These are phyloP conservation scores for Ustilago esculenta DNA, from an alignment of 1,284 basidiomycete species.

Conservation along the genomic window DNA sequence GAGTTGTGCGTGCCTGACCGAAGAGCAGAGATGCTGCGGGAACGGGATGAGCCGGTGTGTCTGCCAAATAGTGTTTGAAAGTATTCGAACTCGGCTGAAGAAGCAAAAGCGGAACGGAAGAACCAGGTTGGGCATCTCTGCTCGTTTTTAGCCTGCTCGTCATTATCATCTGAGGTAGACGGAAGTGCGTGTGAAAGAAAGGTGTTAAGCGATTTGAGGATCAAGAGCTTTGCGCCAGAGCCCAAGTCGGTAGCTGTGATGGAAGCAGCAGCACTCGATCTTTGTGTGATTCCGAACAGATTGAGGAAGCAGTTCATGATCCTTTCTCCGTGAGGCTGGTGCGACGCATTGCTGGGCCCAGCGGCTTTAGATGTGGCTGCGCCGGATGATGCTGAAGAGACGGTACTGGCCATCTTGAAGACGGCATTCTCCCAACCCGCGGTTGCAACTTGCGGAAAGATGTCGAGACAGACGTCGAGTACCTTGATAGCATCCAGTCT, in stretches of 20 bases:
- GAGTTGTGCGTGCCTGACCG: not conserved
- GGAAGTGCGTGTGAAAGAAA: slow-evolving; percentile 33
- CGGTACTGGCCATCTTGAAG: slow-evolving; percentile 18
- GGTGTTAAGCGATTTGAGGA: slow-evolving; percentile 29
- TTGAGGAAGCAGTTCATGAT: slow-evolving; percentile 58
- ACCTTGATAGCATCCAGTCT: slow-evolving; percentile 87
- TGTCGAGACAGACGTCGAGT: slow-evolving; percentile 80
- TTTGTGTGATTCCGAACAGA: slow-evolving; percentile 53
- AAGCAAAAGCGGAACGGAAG: slow-evolving; percentile 52
- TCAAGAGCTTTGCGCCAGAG: slow-evolving; percentile 37
- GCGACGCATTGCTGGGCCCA: slow-evolving; percentile 13
- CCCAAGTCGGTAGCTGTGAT: slow-evolving; percentile 36
- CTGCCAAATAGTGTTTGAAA: slow-evolving; percentile 44
- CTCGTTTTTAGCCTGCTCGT: not conserved
- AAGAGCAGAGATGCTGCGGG: slow-evolving; percentile 7
- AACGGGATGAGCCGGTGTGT: not conserved
- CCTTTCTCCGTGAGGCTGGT: slow-evolving; percentile 51
- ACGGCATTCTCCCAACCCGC: slow-evolving; percentile 50
- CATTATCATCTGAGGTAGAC: not conserved
- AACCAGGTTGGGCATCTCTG: slow-evolving; percentile 54
- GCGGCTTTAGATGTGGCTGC: not conserved
- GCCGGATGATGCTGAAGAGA: slow-evolving; percentile 7
- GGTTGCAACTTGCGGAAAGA: slow-evolving; percentile 72
- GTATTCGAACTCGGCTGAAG: slow-evolving; percentile 49
- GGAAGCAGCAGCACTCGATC: slow-evolving; percentile 24